Evolutionary conservation across 768 basidiomycete species (phyloP).

Genomic region (Termitomyces sp.): DNA sequence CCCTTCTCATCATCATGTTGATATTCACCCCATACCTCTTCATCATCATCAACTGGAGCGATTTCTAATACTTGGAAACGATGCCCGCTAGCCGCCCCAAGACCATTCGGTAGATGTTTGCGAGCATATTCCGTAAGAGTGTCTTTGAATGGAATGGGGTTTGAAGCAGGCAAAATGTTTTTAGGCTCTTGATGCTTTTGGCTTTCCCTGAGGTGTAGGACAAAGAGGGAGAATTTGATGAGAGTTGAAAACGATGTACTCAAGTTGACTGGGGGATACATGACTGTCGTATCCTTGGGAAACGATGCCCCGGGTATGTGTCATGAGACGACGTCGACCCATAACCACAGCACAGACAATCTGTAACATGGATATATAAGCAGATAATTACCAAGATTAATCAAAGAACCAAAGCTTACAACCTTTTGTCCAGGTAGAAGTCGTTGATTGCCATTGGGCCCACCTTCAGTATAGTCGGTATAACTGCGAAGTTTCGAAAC

Average conservation of each 20-base stretch:
- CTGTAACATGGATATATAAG: background rate
- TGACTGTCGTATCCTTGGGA: constrained; percentile 9
- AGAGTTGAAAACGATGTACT: constrained; percentile 11
- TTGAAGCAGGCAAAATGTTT: background rate
- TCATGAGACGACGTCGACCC: constrained; percentile 7
- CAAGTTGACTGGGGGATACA: constrained; percentile 3
- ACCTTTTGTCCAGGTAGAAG: constrained; percentile 12
- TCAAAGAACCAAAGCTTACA: background rate
- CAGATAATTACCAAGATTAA: background rate
- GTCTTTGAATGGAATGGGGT: background rate
- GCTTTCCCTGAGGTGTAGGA: constrained; percentile 8
- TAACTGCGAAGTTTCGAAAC: background rate
- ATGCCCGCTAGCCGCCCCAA: constrained; percentile 7
- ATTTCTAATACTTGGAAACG: constrained; percentile 6
- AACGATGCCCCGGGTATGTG: background rate
- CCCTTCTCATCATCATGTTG: background rate
- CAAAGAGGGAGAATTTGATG: constrained; percentile 8
- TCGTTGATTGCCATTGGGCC: background rate
- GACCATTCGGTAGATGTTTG: constrained; percentile 10
- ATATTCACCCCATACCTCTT: constrained; percentile 11
- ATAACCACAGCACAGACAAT: constrained; percentile 7
- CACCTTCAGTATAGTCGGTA: constrained; percentile 1
- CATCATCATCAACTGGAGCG: constrained; percentile 10
- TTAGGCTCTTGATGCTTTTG: background rate
- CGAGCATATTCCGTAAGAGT: constrained; percentile 8